Evolutionary conservation across 140 eudicot species (phyloP), one percentile per base, ranked within the genome.

Genomic region (Oenanthe javanica): DNA sequence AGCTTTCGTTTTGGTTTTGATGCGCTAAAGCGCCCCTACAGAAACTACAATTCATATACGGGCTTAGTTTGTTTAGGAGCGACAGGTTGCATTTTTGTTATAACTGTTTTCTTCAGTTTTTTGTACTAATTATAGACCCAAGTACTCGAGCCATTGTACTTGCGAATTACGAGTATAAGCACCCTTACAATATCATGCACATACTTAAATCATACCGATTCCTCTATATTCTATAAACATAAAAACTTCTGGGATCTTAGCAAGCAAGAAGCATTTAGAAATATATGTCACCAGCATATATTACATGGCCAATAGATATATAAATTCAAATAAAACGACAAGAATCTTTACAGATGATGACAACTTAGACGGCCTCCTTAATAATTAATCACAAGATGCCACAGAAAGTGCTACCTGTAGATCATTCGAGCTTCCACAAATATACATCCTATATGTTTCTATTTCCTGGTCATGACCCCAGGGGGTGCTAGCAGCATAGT

Each of bases 401-500:
- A 92, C 93, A 72, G 97, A 89, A 72, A 94, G 91, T 19, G 97
- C 92, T 69, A 92, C 97, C 73, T 89, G 79, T 27, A 92, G 82
- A 84, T 92, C 97, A 84, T 92, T 90, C 21, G 99, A 92, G 52
- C 97, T 92, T 54, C 95, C 97, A 77, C 90, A 87, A 64, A 89
- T 90, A 72, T 92, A 95, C 99, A 95, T 95, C 75, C 99, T 85
- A 78, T 92, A 88, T 52, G 99, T 90, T 86, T 95, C 99, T 61
- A 89, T 89, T 78, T 90, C 97, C 79, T 86, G 91, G 21, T 73
- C 87, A 81, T 79, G 80, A 66, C 86, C 81, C 86, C 85, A 75
- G 25, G 85, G 90, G 64, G 79, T 76, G 16, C 79, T 72, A 36
- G 90, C 88, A 49, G 97, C 92, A 81, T 90, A 87, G 76, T 90